Percentiles rank a stretch among this genome's conserved stretches.
These are phyloP conservation scores for Stygiomarasmius scandens DNA, from an alignment of 1,284 basidiomycete species.

Conservation along the genomic window DNA sequence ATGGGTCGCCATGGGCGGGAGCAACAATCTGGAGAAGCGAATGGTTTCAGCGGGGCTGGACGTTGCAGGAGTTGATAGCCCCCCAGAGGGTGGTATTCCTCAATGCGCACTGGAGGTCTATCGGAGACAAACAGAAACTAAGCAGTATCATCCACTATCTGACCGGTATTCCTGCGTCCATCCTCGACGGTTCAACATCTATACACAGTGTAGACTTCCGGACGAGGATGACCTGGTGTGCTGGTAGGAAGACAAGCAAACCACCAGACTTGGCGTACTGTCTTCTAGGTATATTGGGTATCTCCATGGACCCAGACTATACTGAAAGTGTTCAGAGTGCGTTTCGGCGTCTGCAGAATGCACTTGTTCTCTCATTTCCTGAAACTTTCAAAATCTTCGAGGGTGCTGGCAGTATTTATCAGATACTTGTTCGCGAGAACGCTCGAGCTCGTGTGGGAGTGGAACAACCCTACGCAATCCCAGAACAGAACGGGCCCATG, in stretches of 20 bases:
- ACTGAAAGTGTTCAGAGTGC: background rate
- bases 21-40: background rate
- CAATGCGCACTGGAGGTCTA: background rate
- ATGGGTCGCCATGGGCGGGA: background rate
- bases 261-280: background rate
- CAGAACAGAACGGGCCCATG: background rate
- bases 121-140: background rate
- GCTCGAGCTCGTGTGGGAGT: background rate
- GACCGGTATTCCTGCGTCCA: background rate
- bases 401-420: background rate
- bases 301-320: background rate
- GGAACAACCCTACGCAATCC: background rate
- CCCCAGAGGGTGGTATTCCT: background rate
- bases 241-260: background rate
- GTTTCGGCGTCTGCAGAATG: background rate
- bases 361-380: background rate
- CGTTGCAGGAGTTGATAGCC: background rate
- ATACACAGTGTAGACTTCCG: background rate
- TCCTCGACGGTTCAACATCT: background rate
- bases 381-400: background rate
- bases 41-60: background rate
- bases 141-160: background rate
- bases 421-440: background rate
- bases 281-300: background rate
- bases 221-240: background rate